A percentile compares a stretch with the other conserved stretches of the same genome.
These are phyloP conservation scores for Trypanosoma congolense DNA, from an alignment of 208 protist species.

Conservation along the genomic window DNA sequence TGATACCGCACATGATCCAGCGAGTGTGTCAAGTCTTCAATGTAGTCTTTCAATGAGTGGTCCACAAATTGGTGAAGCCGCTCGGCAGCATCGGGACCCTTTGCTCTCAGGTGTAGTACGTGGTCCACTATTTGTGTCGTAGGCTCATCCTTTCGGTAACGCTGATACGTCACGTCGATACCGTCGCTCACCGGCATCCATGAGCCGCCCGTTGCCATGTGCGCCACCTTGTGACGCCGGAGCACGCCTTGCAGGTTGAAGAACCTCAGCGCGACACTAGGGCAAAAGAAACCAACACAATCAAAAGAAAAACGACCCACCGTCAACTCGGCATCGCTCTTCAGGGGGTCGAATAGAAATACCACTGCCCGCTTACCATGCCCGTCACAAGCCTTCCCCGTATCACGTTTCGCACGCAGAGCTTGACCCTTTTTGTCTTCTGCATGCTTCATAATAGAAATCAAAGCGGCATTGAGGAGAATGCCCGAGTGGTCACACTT, in stretches of 20 bases:
- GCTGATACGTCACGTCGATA: conserved; percentile 49
- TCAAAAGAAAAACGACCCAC: conserved; percentile 18
- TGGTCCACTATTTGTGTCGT: conserved; percentile 23
- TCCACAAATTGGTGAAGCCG: conserved; percentile 42
- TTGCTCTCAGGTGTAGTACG: conserved; percentile 31
- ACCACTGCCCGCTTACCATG: conserved; percentile 38
- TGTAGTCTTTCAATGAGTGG: conserved; percentile 29
- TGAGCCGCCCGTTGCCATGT: conserved; percentile 33
- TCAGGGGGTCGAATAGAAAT: conserved; percentile 59
- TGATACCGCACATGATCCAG: conserved; percentile 15
- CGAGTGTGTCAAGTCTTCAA: conserved; percentile 25
- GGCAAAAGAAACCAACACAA: conserved; percentile 2
- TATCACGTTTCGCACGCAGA: not conserved
- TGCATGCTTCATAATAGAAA: conserved; percentile 2
- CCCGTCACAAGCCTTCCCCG: conserved; percentile 14
- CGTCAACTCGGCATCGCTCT: conserved; percentile 19
- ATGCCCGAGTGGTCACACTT: conserved; percentile 16
- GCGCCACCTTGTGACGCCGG: conserved; percentile 30
- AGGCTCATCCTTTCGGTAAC: conserved; percentile 16
- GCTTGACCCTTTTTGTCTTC: not conserved
- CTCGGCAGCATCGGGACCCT: conserved; percentile 17
- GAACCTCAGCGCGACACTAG: conserved; percentile 4
- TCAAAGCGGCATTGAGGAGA: conserved; percentile 16
- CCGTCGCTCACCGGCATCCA: conserved; percentile 33
- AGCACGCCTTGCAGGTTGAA: conserved; percentile 16